Percentiles rank a stretch among this genome's conserved stretches.
These are phyloP conservation scores for Cucurbita ficifolia DNA, from an alignment of 306 rosid species.

Conservation along the genomic window DNA sequence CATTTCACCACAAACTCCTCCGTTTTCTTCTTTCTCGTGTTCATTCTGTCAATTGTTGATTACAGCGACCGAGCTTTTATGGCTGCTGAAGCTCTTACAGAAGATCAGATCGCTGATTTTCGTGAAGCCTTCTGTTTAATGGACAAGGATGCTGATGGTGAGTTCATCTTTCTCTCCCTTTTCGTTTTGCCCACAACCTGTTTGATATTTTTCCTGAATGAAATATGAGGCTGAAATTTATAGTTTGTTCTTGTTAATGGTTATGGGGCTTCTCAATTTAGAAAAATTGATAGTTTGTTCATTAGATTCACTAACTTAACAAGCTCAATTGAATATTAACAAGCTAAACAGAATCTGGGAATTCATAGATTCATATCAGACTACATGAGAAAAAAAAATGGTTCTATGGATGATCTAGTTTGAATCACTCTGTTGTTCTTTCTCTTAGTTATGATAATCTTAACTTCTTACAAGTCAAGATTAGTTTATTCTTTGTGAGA, in stretches of 20 bases:
- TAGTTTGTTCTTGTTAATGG: too few relatives aligned
- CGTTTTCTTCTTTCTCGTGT: background rate
- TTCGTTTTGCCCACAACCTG: background rate
- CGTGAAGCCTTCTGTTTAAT: constrained; percentile 37
- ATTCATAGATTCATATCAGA: background rate
- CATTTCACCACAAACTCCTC: background rate
- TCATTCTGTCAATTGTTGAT: background rate
- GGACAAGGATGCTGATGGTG: constrained; percentile 37
- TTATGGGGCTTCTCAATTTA: background rate
- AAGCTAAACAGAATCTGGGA: background rate
- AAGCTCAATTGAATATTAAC: background rate
- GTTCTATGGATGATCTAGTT: background rate
- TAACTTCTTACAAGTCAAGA: background rate
- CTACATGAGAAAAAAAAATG: background rate
- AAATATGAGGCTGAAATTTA: background rate
- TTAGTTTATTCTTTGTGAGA: background rate
- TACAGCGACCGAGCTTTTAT: background rate
- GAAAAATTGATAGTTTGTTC: background rate
- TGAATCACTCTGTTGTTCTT: background rate
- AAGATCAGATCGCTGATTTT: constrained; percentile 30
- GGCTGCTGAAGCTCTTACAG: constrained; percentile 23
- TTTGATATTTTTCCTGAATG: background rate
- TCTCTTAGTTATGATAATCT: background rate
- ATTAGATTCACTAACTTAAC: background rate
- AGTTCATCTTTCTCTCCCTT: background rate